Evolutionary conservation across 805 yeast genomes (phyloP).

Genomic region (Candida easanensis): DNA sequence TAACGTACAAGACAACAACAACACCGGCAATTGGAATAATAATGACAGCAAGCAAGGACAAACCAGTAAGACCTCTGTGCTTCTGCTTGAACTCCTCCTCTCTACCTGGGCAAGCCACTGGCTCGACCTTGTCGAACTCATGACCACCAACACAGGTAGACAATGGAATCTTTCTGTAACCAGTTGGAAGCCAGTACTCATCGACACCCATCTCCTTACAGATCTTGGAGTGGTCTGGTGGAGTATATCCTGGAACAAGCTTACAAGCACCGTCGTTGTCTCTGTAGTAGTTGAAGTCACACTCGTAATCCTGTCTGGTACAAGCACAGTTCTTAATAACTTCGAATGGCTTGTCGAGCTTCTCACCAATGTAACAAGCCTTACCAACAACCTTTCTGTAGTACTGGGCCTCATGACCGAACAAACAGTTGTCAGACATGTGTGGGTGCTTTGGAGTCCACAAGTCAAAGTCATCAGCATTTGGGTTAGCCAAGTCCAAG

Average conservation of each 20-base stretch:
- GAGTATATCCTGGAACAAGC: conserved; percentile 69
- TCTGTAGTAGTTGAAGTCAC: conserved; percentile 81
- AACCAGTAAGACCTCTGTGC: conserved; percentile 54
- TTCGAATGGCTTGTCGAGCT: conserved; percentile 55
- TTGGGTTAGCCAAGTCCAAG: conserved; percentile 42
- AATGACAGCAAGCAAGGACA: conserved; percentile 50
- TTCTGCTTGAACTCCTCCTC: conserved; percentile 55
- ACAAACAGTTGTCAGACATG: conserved; percentile 52
- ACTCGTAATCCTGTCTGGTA: conserved; percentile 84
- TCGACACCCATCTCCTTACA: conserved; percentile 57
- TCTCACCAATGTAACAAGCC: conserved; percentile 65
- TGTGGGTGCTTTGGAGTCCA: conserved; percentile 61
- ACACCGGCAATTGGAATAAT: conserved; percentile 53
- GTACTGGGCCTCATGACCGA: conserved; percentile 67
- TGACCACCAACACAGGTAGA: conserved; percentile 86
- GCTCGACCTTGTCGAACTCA: conserved; percentile 59
- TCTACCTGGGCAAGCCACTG: conserved; percentile 87
- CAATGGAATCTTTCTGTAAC: conserved; percentile 82
- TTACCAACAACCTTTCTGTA: conserved; percentile 55
- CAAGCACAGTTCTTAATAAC: conserved; percentile 73
- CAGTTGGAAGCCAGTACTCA: conserved; percentile 86
- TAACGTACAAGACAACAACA: conserved; percentile 58
- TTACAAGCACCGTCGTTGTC: conserved; percentile 81
- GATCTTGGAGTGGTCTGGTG: conserved; percentile 59
- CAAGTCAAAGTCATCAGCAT: conserved; percentile 56